These are phyloP conservation scores for Coleophoma eucalyptorum DNA, from an alignment of 2,329 filamentous ascomycete species.

Conservation along the genomic window DNA sequence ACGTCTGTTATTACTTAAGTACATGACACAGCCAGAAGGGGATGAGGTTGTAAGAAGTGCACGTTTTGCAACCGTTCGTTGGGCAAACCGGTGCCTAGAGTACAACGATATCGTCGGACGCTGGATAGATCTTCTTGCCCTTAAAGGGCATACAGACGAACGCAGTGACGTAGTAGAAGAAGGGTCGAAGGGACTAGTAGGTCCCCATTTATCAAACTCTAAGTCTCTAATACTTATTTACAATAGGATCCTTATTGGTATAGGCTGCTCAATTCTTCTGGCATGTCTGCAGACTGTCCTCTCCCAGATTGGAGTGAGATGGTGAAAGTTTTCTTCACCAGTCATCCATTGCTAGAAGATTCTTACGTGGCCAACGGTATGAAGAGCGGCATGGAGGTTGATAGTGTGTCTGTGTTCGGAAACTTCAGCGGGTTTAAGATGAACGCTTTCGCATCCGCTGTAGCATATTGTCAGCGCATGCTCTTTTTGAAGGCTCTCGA, in stretches of 20 bases:
- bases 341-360: constrained; percentile 26
- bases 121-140: constrained; percentile 84
- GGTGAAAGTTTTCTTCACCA: constrained; percentile 44
- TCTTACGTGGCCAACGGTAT: constrained; percentile 25
- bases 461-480: constrained; percentile 64
- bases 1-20: constrained; percentile 57
- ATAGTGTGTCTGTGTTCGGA: constrained; percentile 31
- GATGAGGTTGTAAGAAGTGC: constrained; percentile 63
- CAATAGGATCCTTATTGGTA: constrained; percentile 61
- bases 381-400: constrained; percentile 35
- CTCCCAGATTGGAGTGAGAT: constrained; percentile 50
- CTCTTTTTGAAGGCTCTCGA: constrained; percentile 50
- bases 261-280: constrained; percentile 51
- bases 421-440: constrained; percentile 37
- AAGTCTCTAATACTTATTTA: constrained; percentile 1
- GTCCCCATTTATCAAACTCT: constrained; percentile 36
- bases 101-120: constrained; percentile 76
- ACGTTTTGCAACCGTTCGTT: constrained; percentile 79
- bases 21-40: constrained; percentile 55
- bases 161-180: constrained; percentile 85
- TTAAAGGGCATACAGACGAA: constrained; percentile 62
- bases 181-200: constrained; percentile 81
- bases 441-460: constrained; percentile 61
- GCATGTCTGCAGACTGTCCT: constrained; percentile 34
- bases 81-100: constrained; percentile 82